Conservation (phyloP, 805 yeast genomes). For the Lipomyces lipofer region DNA sequence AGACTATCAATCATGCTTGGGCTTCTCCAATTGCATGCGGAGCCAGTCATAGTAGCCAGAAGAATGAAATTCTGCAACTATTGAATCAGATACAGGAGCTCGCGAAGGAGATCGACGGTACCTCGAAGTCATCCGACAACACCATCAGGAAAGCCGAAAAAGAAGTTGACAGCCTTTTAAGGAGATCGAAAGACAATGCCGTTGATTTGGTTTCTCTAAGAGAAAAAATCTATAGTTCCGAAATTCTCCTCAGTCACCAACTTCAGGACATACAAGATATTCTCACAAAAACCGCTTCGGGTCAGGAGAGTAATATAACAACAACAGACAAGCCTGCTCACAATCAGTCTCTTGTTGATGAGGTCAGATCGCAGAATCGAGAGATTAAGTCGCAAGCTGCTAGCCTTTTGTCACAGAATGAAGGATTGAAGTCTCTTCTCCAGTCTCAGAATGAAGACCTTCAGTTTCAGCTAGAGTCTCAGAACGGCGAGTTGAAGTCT, state of each 20-base stretch:
- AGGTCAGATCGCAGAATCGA: no score
- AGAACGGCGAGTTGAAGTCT: no score
- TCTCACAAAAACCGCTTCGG: background rate
- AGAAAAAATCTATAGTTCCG: constrained; percentile 28
- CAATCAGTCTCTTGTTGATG: no score
- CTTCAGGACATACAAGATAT: constrained; percentile 4
- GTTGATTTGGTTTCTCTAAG: constrained; percentile 36
- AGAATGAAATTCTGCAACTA: constrained; percentile 28
- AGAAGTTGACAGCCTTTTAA: constrained; percentile 40
- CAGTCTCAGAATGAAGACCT: no score
- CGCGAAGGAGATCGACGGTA: constrained; percentile 36
- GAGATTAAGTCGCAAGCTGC: no score
- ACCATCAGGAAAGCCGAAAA: constrained; percentile 39
- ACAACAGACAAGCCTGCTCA: no score
- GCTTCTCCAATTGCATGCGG: background rate
- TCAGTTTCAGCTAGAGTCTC: no score
- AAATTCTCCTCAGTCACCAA: constrained; percentile 21
- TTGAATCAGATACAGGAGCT: constrained; percentile 36
- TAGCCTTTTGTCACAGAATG: no score
- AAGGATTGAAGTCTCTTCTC: no score
- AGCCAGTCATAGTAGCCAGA: constrained; percentile 9
- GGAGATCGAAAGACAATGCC: constrained; percentile 43
- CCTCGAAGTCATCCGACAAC: constrained; percentile 38
- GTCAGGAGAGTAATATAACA: no score
- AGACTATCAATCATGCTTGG: constrained; percentile 3